Percentiles rank a stretch among this genome's conserved stretches.
phyloP scores from a whole-genome alignment of 164 flowering plant genomes.

The Kalanchoe fedtschenkoi region DNA sequence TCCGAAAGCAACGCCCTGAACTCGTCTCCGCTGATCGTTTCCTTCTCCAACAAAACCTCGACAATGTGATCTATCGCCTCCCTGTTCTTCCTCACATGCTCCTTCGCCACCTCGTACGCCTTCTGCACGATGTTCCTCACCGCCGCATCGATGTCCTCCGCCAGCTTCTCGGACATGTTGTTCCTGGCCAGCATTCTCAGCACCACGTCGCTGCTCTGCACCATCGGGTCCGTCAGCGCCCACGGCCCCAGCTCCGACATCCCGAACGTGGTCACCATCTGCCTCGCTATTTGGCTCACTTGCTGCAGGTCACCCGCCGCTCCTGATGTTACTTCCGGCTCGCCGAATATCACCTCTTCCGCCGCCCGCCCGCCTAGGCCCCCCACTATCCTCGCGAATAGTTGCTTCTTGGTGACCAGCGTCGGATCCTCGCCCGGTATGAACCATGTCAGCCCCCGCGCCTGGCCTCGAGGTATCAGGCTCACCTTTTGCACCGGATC shows the following conservation, averaged over 20 bases:
- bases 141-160: conserved; percentile 74
- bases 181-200: conserved; percentile 92
- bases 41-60: conserved; percentile 74
- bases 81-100: conserved; percentile 60
- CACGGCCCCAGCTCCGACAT: conserved; percentile 93
- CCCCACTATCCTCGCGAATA: conserved; percentile 82
- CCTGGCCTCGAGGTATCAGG: conserved; percentile 78
- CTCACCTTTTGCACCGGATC: conserved; percentile 89
- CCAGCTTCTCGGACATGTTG: conserved; percentile 81
- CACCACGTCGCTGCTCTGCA: conserved; percentile 65
- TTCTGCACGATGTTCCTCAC: conserved; percentile 53
- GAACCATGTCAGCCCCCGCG: conserved; percentile 80
- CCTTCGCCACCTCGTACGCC: conserved; percentile 70
- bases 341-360: conserved; percentile 81
- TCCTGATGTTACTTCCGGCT: conserved; percentile 85
- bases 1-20: conserved; percentile 76
- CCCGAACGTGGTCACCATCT: conserved; percentile 83
- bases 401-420: conserved; percentile 70
- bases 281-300: conserved; percentile 70
- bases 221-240: conserved; percentile 77
- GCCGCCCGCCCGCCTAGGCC: conserved; percentile 92
- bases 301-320: conserved; percentile 86
- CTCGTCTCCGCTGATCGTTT: conserved; percentile 73
- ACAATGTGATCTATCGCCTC: conserved; percentile 84
- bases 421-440: conserved; percentile 79